phyloP scores from a whole-genome alignment of 495 filamentous ascomycete genomes.

The Annulohypoxylon bovei region DNA sequence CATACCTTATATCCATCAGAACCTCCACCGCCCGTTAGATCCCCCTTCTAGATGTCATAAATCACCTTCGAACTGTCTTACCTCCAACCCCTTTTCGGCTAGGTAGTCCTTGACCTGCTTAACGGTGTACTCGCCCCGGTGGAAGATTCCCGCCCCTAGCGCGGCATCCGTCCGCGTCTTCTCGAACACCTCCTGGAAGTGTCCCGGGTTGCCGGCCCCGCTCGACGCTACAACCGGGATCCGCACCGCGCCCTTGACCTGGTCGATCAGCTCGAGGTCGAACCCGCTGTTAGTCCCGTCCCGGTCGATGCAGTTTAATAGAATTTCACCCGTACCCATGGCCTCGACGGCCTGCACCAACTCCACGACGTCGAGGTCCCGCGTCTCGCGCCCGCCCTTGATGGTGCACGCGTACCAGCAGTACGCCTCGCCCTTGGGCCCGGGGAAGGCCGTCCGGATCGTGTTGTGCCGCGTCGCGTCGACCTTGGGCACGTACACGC shows the following conservation, averaged over 20 bases:
- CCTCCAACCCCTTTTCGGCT: constrained; percentile 72
- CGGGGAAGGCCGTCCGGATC: constrained; percentile 73
- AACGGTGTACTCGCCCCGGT: constrained; percentile 93
- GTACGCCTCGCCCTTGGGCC: constrained; percentile 78
- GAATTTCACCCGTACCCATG: constrained; percentile 92
- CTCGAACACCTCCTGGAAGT: constrained; percentile 91
- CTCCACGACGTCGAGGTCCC: constrained; percentile 90
- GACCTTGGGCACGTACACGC: constrained; percentile 81
- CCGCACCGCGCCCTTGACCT: constrained; percentile 82
- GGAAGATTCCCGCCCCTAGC: constrained; percentile 96
- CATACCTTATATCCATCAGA: constrained; percentile 2
- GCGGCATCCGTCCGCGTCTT: constrained; percentile 90
- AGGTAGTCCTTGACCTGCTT: constrained; percentile 91
- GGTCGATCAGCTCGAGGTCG: constrained; percentile 88
- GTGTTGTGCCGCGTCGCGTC: constrained; percentile 82
- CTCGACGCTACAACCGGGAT: constrained; percentile 97
- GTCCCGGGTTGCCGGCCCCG: constrained; percentile 86
- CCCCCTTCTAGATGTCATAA: constrained; percentile 37
- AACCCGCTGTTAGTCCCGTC: constrained; percentile 96
- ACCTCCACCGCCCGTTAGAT: neutral
- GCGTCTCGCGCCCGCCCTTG: constrained; percentile 90
- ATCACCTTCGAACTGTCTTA: constrained; percentile 75
- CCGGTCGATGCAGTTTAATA: constrained; percentile 97
- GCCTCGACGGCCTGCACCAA: constrained; percentile 90
- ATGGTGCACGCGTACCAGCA: constrained; percentile 99